Evolutionary conservation across 257 asterid genomes (phyloP), one percentile per base, ranked within the genome.

Genomic region (Nicotiana benthamiana): DNA sequence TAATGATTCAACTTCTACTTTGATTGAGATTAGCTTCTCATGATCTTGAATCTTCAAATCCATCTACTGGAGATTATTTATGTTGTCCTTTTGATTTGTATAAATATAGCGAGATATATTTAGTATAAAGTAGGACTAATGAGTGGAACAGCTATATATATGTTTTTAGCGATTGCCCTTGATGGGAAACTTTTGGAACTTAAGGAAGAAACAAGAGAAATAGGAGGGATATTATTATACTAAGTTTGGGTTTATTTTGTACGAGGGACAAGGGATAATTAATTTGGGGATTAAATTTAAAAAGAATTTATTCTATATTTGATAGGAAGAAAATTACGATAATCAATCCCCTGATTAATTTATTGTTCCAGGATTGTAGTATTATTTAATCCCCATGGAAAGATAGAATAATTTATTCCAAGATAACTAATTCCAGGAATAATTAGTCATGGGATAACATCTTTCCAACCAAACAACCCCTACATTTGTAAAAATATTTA

Each of bases 131-230:
- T 74, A 7, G 15, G 61, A 24, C 4, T 15, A 48, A 12, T 72
- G 32, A 46, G 79, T 72, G 78, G 78, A 72, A 72, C 78, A 22
- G 9, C 60, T 72, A 70, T 13, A 72, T 72, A 46, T 72, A 40
- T 46, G 18, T 18, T 46, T 36, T 10, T 24, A 13, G 0, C 30
- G 1, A 17, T 32, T 9, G 7, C 27, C 75, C 75, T 65, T 15
- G 7, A 63, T 0, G 10, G 11, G 46, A 15, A 28, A 63, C 43
- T 63, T 11, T 63, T 63, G 70, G 40, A 61, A 11, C 32, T 61
- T 11, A 11, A 61, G 67, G 67, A 61, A 60, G 32, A 24, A 60
- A 59, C 13, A n/a, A 59, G 6, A 8, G 30, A 61, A 61, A 61
- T 61, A 26, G 66, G 32, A 9, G 6, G 30, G 30, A 11, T 1